phyloP scores from a whole-genome alignment of 352 stramenopile species.

The Aphanomyces euteiches region DNA sequence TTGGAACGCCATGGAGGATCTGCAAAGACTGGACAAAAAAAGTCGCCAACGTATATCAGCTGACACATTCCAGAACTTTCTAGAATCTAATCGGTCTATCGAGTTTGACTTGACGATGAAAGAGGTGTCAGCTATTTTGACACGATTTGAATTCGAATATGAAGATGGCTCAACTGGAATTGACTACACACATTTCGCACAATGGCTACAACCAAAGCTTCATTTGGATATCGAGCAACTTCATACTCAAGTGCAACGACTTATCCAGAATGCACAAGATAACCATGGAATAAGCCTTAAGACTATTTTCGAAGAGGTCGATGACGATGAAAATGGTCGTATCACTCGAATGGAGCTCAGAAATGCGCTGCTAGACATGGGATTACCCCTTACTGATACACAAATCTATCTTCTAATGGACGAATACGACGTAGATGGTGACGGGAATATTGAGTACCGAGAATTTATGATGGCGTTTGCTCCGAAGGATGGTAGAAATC shows the following conservation, averaged over 20 bases:
- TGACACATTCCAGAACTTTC: conserved; percentile 38
- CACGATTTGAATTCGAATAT: conserved; percentile 22
- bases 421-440: conserved; percentile 48
- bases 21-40: conserved; percentile 58
- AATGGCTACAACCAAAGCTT: conserved; percentile 61
- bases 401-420: conserved; percentile 68
- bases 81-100: conserved; percentile 23
- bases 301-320: conserved; percentile 7
- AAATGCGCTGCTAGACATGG: conserved; percentile 56
- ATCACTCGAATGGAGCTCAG: conserved; percentile 50
- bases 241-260: conserved; percentile 44
- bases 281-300: neutral
- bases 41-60: conserved; percentile 55
- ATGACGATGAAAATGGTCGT: conserved; percentile 56
- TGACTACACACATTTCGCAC: conserved; percentile 66
- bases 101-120: conserved; percentile 18
- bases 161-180: conserved; percentile 24
- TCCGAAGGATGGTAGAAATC: neutral
- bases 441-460: conserved; percentile 54
- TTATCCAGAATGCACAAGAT: conserved; percentile 40
- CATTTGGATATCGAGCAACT: conserved; percentile 58
- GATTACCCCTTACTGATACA: conserved; percentile 61
- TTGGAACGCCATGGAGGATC: conserved; percentile 42
- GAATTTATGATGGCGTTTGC: conserved; percentile 35
- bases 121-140: neutral